Evolutionary conservation across 192 early-diverging fungal species (phyloP), one percentile per base, ranked within the genome.

Genomic region (Rhizophagus clarus): DNA sequence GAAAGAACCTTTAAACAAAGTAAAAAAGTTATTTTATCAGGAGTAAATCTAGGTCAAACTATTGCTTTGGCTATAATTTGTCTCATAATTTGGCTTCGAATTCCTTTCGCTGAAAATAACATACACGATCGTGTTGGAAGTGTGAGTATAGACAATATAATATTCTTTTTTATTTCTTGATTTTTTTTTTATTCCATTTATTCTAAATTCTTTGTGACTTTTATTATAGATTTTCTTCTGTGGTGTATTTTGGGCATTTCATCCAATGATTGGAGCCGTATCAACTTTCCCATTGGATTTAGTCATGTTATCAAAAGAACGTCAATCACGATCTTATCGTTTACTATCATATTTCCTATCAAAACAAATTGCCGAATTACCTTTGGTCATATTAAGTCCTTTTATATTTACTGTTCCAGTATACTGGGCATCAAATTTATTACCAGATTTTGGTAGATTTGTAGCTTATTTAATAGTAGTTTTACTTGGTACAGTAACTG

Each of bases 321-420:
- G 74, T 40, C 74, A 76, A 32, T 76, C 74, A 63, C 74, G 74
- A 28, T 76, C 74, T 14, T 76, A 76, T 62, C 74, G 74, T 29
- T 32, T 76, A 34, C 32, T 49, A 2, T 5, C 74, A 12, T 76
- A 76, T 26, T 76, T 42, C 31, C 3, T 76, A 7, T 40, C 75
- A 5, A 76, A 76, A 42, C 32, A 37, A 63, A 22, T 63, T 1
- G 75, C 75, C 11, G 75, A 76, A 63, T 22, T 76, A 10, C 34
- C 61, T 8, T 37, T 76, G 24, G 11, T 6, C 4, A n/a, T 76
- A 11, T 0, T 64, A 28, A 11, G 12, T 28, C 75, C 56, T 24
- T 2, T 15, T 28, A 24, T 26, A 2, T 76, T 40, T 42, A 24
- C 15, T 3, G 12, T 40, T 10, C n/a, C 29, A 24, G 75, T 76